A percentile compares a stretch with the other conserved stretches of the same genome.
These are phyloP conservation scores for Halenospora varia DNA, from an alignment of 495 filamentous ascomycete genomes.

Conservation along the genomic window DNA sequence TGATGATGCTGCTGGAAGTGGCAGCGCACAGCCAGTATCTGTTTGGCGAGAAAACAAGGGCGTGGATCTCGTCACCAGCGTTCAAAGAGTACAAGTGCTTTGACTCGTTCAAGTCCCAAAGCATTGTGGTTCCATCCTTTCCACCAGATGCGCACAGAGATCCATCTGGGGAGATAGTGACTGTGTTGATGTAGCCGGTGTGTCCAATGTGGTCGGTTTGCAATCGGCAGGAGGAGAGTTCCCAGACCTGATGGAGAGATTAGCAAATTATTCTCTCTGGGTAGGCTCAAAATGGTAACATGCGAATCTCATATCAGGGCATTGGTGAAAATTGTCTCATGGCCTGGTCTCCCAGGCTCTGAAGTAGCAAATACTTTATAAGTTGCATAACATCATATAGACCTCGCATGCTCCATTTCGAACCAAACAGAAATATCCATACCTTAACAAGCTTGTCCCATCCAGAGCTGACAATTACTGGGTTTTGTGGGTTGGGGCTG, in stretches of 20 bases:
- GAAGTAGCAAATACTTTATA: constrained; percentile 99
- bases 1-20: constrained; percentile 95
- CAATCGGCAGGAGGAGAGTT: constrained; percentile 97
- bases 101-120: constrained; percentile 99
- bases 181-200: constrained; percentile 99
- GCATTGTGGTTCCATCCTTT: constrained; percentile 99
- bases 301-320: constrained; percentile 60
- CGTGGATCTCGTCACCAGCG: constrained; percentile 99
- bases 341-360: constrained; percentile 74
- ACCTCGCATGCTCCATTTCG: constrained; percentile 14
- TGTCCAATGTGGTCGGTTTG: constrained; percentile 99
- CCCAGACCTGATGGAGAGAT: constrained; percentile 74
- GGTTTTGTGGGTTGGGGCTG: constrained; percentile 99
- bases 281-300: constrained; percentile 22
- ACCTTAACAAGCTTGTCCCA: constrained; percentile 99
- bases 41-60: constrained; percentile 99
- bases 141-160: constrained; percentile 99
- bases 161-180: constrained; percentile 99
- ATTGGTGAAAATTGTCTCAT: constrained; percentile 98
- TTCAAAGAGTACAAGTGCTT: constrained; percentile 99
- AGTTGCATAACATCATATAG: constrained; percentile 78
- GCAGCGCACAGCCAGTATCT: constrained; percentile 99
- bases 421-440: constrained; percentile 35
- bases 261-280: constrained; percentile 9
- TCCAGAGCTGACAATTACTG: constrained; percentile 96